Conservation (phyloP, 2,329 filamentous ascomycete species). For the Trichoderma oligosporum region DNA sequence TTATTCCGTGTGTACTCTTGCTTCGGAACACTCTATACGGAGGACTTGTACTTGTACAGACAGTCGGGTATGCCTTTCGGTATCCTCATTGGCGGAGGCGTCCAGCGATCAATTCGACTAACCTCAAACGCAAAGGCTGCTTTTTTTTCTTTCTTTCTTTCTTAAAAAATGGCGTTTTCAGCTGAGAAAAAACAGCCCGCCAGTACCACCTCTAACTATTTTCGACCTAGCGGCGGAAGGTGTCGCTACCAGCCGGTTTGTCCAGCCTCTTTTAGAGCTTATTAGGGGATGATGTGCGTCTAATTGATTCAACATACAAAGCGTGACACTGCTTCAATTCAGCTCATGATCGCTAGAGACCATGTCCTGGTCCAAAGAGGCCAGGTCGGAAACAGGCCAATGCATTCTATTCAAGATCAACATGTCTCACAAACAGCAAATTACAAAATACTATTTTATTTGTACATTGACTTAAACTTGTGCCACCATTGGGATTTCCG, state of each 20-base stretch:
- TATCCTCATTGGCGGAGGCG: conserved; percentile 1
- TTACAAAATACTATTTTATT: too few species aligned
- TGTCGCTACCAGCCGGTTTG: neutral
- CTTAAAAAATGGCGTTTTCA: conserved; percentile 3
- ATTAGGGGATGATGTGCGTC: conserved; percentile 4
- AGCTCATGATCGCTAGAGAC: neutral
- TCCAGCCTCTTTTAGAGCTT: neutral
- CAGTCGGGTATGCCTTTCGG: neutral
- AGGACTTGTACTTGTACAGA: neutral
- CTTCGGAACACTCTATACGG: too few species aligned
- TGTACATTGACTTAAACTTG: too few species aligned
- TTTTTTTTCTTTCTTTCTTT: neutral
- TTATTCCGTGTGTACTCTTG: too few species aligned
- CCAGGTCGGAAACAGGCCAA: neutral
- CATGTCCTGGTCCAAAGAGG: neutral
- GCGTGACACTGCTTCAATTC: neutral
- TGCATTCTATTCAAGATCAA: neutral
- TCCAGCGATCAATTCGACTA: neutral
- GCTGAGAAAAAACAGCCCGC: conserved; percentile 5
- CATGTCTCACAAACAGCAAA: too few species aligned
- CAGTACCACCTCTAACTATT: conserved; percentile 8
- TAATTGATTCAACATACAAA: conserved; percentile 1
- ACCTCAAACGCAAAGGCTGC: neutral
- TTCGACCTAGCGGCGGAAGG: neutral
- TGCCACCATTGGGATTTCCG: too few species aligned